Percentiles rank a stretch among this genome's conserved stretches.
Evolutionary conservation across 1,139 yeast genomes (phyloP).

Genomic region (Yamadazyma diospyri): DNA sequence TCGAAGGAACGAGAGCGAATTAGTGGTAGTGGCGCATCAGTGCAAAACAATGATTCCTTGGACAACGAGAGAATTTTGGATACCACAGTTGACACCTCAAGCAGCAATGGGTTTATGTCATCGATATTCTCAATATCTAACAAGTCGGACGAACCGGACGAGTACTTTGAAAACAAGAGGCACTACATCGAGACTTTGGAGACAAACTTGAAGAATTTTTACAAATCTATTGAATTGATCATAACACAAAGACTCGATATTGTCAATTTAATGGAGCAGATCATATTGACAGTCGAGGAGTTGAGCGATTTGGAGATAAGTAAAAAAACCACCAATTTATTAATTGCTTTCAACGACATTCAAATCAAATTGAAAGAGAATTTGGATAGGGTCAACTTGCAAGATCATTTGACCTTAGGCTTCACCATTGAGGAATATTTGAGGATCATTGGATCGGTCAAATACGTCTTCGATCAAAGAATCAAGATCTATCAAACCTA

Average conservation of each 20-base stretch:
- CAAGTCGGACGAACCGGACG: conserved; percentile 75
- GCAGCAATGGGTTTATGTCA: conserved; percentile 56
- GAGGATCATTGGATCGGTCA: conserved; percentile 72
- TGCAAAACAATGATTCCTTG: conserved; percentile 39
- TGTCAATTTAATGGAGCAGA: conserved; percentile 41
- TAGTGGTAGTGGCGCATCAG: conserved; percentile 51
- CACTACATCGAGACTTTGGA: conserved; percentile 71
- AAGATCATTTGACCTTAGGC: conserved; percentile 84
- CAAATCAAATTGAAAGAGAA: conserved; percentile 71
- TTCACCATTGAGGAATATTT: conserved; percentile 85
- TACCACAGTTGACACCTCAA: conserved; percentile 20
- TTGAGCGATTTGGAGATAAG: conserved; percentile 76
- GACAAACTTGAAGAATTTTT: conserved; percentile 63
- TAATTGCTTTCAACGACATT: conserved; percentile 59
- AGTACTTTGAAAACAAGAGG: conserved; percentile 68
- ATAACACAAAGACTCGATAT: conserved; percentile 76
- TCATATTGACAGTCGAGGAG: conserved; percentile 61
- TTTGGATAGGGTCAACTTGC: conserved; percentile 75
- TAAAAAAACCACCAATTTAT: conserved; percentile 56
- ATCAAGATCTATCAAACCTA: conserved; percentile 63
- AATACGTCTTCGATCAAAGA: conserved; percentile 73
- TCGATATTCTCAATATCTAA: conserved; percentile 55
- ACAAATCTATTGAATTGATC: conserved; percentile 70
- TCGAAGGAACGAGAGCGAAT: conserved; percentile 60
- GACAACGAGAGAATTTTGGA: conserved; percentile 25